phyloP scores from a whole-genome alignment of 441 rosid species.

The Populus hybrid region DNA sequence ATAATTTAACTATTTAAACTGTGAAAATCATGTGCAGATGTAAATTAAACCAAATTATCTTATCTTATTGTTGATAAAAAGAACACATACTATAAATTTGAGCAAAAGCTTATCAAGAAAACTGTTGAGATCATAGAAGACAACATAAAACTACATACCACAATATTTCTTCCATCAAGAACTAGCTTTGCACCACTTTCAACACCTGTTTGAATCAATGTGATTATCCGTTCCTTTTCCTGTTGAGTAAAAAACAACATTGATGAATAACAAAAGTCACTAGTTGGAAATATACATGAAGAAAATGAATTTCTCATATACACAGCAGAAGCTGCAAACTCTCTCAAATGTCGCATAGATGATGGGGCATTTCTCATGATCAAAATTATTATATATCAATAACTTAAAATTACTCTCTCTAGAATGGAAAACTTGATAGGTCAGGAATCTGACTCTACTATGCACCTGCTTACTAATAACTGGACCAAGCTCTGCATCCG shows the following conservation, averaged over 20 bases:
- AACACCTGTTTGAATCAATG: constrained; percentile 67
- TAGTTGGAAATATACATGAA: not conserved
- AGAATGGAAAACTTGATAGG: not conserved
- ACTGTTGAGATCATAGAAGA: not conserved
- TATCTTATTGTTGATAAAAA: not conserved
- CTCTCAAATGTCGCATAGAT: not conserved
- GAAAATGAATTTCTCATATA: not conserved
- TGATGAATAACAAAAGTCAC: not conserved
- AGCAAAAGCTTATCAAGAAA: not conserved
- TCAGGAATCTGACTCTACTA: not conserved
- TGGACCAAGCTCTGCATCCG: constrained; percentile 88
- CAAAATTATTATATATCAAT: not conserved
- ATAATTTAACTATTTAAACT: not conserved
- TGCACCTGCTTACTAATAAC: constrained; percentile 77
- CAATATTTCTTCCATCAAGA: constrained; percentile 79
- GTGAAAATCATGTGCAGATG: not conserved
- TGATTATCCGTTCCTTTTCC: constrained; percentile 77
- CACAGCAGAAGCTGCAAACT: constrained; percentile 3
- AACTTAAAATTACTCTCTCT: not conserved
- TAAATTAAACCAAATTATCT: not conserved
- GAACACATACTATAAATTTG: not conserved
- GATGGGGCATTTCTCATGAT: not conserved
- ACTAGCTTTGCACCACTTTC: constrained; percentile 72
- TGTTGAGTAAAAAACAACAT: constrained; percentile 26
- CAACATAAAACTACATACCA: constrained; percentile 37